Conservation (phyloP, 352 stramenopile genomes). For the Aphanomyces invadans region DNA sequence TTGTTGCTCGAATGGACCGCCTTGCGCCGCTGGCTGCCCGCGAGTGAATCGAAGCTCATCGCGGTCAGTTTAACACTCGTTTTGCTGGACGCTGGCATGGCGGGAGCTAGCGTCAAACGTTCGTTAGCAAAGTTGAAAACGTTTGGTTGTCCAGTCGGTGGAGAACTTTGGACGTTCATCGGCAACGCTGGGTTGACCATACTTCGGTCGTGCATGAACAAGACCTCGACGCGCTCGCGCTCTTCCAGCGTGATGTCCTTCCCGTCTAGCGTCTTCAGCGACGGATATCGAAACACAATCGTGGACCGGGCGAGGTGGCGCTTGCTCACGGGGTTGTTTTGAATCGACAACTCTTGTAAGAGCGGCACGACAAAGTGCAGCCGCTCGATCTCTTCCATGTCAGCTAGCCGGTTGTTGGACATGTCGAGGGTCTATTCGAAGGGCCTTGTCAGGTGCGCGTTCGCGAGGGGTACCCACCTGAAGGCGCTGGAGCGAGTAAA, state of each 20-base stretch:
- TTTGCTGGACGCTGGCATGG: constrained; percentile 11
- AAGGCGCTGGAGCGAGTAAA: constrained; percentile 55
- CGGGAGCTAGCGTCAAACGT: not conserved
- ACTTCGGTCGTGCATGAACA: constrained; percentile 60
- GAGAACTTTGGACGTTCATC: constrained; percentile 1
- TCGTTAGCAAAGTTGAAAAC: not conserved
- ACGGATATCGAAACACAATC: constrained; percentile 48
- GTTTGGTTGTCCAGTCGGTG: not conserved
- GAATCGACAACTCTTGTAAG: constrained; percentile 52
- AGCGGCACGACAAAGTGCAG: constrained; percentile 40
- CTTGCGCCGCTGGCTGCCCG: constrained; percentile 10
- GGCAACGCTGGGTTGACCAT: constrained; percentile 20
- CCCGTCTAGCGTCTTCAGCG: constrained; percentile 52
- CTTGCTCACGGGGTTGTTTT: constrained; percentile 69
- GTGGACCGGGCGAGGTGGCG: constrained; percentile 77
- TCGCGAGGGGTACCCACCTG: constrained; percentile 35
- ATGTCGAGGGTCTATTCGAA: constrained; percentile 48
- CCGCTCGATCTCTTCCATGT: constrained; percentile 77
- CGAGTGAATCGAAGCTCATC: constrained; percentile 27
- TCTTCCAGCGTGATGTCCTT: constrained; percentile 69
- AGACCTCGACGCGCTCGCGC: constrained; percentile 50
- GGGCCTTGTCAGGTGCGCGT: no score
- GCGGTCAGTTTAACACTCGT: constrained; percentile 26
- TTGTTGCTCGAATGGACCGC: constrained; percentile 6
- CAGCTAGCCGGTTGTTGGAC: constrained; percentile 63